Percentiles rank a stretch among this genome's conserved stretches.
Evolutionary conservation across 257 asterid species (phyloP).

Genomic region (Petunia secreta): DNA sequence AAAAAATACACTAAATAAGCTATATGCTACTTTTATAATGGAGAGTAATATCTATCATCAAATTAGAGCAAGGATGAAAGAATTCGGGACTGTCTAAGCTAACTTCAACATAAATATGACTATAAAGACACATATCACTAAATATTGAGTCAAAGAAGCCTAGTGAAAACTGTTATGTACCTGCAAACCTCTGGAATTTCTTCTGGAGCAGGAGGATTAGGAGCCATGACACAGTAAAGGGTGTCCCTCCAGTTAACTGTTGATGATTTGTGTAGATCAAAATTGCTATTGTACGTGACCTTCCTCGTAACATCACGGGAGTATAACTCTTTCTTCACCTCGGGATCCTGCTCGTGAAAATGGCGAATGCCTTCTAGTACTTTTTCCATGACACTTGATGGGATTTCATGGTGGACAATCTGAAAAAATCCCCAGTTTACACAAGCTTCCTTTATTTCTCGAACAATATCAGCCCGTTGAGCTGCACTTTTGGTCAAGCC

Average conservation of each 20-base stretch:
- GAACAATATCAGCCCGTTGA: conserved; percentile 35
- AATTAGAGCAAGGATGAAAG: neutral
- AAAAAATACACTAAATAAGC: neutral
- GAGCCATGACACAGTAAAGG: conserved; percentile 22
- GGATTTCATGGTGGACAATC: conserved; percentile 46
- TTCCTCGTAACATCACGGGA: conserved; percentile 23
- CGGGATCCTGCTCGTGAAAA: conserved; percentile 37
- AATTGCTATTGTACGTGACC: conserved; percentile 26
- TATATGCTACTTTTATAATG: neutral
- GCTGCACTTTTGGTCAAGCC: conserved; percentile 26
- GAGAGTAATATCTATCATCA: neutral
- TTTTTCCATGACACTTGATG: conserved; percentile 29
- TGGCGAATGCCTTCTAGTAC: conserved; percentile 30
- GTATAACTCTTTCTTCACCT: conserved; percentile 34
- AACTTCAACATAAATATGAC: neutral
- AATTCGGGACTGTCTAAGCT: neutral
- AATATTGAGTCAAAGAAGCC: conserved; percentile 30
- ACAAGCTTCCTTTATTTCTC: conserved; percentile 40
- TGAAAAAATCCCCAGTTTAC: conserved; percentile 56
- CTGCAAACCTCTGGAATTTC: conserved; percentile 32
- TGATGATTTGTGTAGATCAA: conserved; percentile 31
- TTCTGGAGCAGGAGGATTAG: conserved; percentile 30
- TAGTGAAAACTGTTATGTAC: neutral
- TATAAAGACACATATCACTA: neutral
- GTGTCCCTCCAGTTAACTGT: conserved; percentile 39